A percentile compares a stretch with the other conserved stretches of the same genome.
Evolutionary conservation across 352 stramenopile genomes (phyloP).

Genomic region (Pythium biforme): DNA sequence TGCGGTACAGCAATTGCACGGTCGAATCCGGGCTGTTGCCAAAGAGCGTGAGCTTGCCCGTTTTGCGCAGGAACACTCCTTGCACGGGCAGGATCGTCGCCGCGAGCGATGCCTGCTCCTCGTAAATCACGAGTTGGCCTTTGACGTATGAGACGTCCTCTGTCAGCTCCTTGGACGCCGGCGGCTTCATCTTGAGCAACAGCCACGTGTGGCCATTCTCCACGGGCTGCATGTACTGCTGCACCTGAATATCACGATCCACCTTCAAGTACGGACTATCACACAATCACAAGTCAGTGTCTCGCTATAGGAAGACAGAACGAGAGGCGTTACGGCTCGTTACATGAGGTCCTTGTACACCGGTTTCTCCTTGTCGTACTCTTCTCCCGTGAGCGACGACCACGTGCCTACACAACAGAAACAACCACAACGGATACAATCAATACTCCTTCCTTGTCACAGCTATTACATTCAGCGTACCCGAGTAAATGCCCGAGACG

Average conservation of each 20-base stretch:
- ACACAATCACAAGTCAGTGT: too few relatives aligned
- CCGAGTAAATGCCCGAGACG: constrained; percentile 79
- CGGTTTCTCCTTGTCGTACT: constrained; percentile 59
- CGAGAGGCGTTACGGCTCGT: too few relatives aligned
- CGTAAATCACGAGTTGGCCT: constrained; percentile 81
- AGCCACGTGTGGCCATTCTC: constrained; percentile 76
- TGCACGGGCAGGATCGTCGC: constrained; percentile 82
- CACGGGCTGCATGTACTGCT: constrained; percentile 73
- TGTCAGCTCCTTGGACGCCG: constrained; percentile 61
- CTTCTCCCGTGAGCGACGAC: constrained; percentile 51
- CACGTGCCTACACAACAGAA: constrained; percentile 39
- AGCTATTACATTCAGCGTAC: constrained; percentile 18
- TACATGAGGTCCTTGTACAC: constrained; percentile 62
- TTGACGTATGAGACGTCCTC: constrained; percentile 77
- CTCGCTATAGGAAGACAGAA: too few relatives aligned
- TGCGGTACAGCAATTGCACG: constrained; percentile 76
- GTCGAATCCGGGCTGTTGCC: constrained; percentile 80
- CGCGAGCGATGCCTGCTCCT: constrained; percentile 72
- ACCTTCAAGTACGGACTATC: constrained; percentile 64
- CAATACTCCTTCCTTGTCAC: too few relatives aligned
- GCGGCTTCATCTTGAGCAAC: constrained; percentile 78
- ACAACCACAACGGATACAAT: neutral
- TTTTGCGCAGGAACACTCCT: constrained; percentile 72
- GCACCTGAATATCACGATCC: constrained; percentile 68
- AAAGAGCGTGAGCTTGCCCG: constrained; percentile 77